Conservation (phyloP, 164 flowering plant species). For the Tetracentron sinense region DNA sequence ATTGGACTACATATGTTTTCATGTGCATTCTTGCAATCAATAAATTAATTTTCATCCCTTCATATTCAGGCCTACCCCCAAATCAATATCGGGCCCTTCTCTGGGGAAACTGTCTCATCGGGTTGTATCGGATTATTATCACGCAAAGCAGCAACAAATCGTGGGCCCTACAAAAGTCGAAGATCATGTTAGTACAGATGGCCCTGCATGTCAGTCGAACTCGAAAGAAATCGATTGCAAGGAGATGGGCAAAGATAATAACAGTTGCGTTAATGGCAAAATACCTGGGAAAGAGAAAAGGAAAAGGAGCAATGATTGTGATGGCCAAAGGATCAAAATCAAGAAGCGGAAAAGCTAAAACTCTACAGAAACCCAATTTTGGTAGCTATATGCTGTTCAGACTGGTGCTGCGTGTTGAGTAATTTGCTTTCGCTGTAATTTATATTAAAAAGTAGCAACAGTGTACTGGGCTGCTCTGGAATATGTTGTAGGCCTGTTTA, state of each 20-base stretch:
- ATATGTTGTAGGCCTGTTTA: too few species aligned
- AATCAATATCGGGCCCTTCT: slow-evolving; percentile 27
- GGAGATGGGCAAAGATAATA: background rate
- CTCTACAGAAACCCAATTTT: background rate
- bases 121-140: slow-evolving; percentile 20
- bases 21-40: background rate
- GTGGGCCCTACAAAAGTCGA: background rate
- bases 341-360: background rate
- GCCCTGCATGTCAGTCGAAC: background rate
- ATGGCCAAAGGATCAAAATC: background rate
- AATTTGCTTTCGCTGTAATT: background rate
- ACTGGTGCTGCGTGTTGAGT: background rate
- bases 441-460: background rate
- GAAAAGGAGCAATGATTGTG: background rate
- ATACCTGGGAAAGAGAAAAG: background rate
- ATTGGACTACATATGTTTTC: too few species aligned
- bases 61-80: slow-evolving; percentile 24
- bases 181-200: background rate
- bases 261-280: background rate
- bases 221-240: background rate
- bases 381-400: background rate
- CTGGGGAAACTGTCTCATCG: slow-evolving; percentile 27
- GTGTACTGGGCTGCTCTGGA: background rate
- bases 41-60: background rate
- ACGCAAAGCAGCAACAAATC: background rate